These are phyloP conservation scores for Phytophthora podocarpi DNA, from an alignment of 352 stramenopile genomes.

Conservation along the genomic window DNA sequence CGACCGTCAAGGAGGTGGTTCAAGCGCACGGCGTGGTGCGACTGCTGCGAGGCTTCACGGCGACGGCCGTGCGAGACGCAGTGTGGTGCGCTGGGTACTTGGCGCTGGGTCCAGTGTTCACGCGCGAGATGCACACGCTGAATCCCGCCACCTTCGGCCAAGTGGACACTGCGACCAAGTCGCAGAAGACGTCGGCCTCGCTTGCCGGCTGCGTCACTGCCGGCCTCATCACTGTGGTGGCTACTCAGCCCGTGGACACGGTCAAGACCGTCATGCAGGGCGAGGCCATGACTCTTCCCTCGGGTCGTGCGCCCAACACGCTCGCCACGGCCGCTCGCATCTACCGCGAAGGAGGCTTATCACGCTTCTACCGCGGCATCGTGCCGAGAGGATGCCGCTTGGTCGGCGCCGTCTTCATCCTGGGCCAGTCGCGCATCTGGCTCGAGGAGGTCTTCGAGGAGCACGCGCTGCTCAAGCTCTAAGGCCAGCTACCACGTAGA, in stretches of 20 bases:
- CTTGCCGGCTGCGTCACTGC: constrained; percentile 70
- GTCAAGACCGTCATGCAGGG: constrained; percentile 89
- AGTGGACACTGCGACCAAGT: constrained; percentile 50
- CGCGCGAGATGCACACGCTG: constrained; percentile 57
- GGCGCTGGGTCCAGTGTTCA: constrained; percentile 76
- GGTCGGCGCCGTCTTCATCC: constrained; percentile 83
- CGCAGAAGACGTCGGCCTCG: constrained; percentile 68
- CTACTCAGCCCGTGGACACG: constrained; percentile 83
- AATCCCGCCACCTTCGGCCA: constrained; percentile 62
- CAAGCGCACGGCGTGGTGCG: constrained; percentile 48
- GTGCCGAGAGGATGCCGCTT: constrained; percentile 80
- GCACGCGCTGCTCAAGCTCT: constrained; percentile 55
- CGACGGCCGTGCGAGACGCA: constrained; percentile 67
- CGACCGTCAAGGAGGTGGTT: constrained; percentile 65
- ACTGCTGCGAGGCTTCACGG: constrained; percentile 63
- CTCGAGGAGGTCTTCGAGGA: constrained; percentile 78
- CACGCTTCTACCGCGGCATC: constrained; percentile 71
- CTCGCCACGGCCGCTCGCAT: constrained; percentile 51
- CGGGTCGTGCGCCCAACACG: constrained; percentile 43
- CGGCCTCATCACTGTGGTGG: constrained; percentile 74
- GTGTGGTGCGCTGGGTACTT: constrained; percentile 84
- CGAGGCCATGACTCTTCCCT: constrained; percentile 57
- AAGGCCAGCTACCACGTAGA: constrained; percentile 21
- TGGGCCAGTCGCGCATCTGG: constrained; percentile 70
- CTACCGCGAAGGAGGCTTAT: constrained; percentile 53